phyloP scores from a whole-genome alignment of 2,329 filamentous ascomycete species.

The Daldinia sp. region DNA sequence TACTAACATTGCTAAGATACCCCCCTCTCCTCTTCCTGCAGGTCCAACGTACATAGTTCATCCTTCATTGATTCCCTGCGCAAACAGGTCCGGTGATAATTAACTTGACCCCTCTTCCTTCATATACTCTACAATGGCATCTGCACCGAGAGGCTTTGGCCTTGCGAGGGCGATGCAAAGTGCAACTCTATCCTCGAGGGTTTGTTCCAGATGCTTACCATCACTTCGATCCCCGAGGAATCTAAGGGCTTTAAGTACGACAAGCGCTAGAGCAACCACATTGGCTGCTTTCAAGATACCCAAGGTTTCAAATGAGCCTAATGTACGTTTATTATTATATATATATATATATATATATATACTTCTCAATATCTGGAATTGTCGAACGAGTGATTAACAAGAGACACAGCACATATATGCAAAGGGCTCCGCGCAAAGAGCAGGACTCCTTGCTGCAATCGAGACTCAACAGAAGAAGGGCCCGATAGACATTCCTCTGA shows the following conservation, averaged over 20 bases:
- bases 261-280: slow-evolving; percentile 60
- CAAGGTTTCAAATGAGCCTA: slow-evolving; percentile 91
- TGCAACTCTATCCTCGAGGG: slow-evolving; percentile 31
- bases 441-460: slow-evolving; percentile 80
- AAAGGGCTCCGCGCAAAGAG: slow-evolving; percentile 83
- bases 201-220: slow-evolving; percentile 36
- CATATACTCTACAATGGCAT: slow-evolving; percentile 41
- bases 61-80: slow-evolving; percentile 7
- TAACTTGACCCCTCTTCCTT: slow-evolving; percentile 1
- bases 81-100: slow-evolving; percentile 3
- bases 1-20: slow-evolving; percentile 15
- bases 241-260: slow-evolving; percentile 49
- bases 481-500: slow-evolving; percentile 82
- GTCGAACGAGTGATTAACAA: slow-evolving; percentile 7
- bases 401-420: slow-evolving; percentile 81
- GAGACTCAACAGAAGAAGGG: slow-evolving; percentile 75
- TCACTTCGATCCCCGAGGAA: slow-evolving; percentile 25
- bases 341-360: too few relatives aligned
- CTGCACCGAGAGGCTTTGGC: slow-evolving; percentile 43
- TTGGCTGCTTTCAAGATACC: slow-evolving; percentile 91
- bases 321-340: slow-evolving; percentile 76
- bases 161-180: slow-evolving; percentile 44
- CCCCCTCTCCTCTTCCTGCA: not conserved
- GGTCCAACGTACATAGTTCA: not conserved
- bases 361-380: not conserved